Base-by-base conservation (phyloP, 176 grass and related monocot genomes). In the Tuctoria greenei region DNA sequence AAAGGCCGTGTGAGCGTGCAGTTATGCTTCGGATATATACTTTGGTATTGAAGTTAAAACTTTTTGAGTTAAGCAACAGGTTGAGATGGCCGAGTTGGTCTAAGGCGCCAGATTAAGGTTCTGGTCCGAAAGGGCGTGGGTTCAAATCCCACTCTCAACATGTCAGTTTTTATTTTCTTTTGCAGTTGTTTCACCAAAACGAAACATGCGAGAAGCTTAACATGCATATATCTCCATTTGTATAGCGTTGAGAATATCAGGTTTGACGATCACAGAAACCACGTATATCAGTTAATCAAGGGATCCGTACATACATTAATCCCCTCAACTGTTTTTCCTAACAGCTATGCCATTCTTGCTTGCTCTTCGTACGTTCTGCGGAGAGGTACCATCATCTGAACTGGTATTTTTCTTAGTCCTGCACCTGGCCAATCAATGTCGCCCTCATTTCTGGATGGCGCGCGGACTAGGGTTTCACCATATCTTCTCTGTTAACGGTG, bases 71-170 rank as follows among this genome's bases (percentile, higher is more conserved):
- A 21, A 21, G 8, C 1, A 54, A 23, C 1, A 54, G 14, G 78
- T 82, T 90, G 82, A 82, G 82, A 90, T 90, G 88, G 83, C 83
- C 79, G 88, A 90, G 88, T 86, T 98, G 95, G 95, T 98, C 95
- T 94, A 98, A 92, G 86, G 95, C 91, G 95, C 84, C 86, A 92
- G 95, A 90, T 92, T 98, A 94, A 92, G 95, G 91, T 89, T 98
- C 89, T 98, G 82, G 91, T 98, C 89, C 95, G 84, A 84, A 93
- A 89, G 80, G 77, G 88, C 85, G 86, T 95, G 88, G 83, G 81
- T 97, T 97, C 87, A 90, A 85, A 86, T 82, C 73, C 83, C 82
- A 82, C 82, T 82, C 71, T 86, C 72, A 90, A 79, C 75, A 81
- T 12, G 2, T 0, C 2, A n/a, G n/a, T 3, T 21, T 54, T 54